phyloP scores from a whole-genome alignment of 1,139 yeast species.

The Sugiyamaella paludigena region DNA sequence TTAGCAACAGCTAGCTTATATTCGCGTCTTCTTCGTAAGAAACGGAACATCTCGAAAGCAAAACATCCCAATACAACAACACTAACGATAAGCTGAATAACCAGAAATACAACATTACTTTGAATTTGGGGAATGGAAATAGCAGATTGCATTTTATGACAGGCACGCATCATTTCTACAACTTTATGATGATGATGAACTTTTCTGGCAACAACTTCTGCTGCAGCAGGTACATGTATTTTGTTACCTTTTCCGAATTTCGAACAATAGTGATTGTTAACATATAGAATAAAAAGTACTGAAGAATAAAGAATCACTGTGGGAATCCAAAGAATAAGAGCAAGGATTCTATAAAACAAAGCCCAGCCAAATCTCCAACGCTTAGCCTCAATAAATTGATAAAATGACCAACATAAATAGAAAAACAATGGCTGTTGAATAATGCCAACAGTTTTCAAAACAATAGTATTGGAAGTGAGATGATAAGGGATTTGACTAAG shows the following conservation, averaged over 20 bases:
- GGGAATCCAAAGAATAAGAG: slow-evolving; percentile 8
- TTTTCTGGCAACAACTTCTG: not conserved
- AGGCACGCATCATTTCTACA: not conserved
- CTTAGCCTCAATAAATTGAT: slow-evolving; percentile 6
- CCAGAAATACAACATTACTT: slow-evolving; percentile 1
- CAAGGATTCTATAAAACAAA: slow-evolving; percentile 1
- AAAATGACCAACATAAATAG: slow-evolving; percentile 1
- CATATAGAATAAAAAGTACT: slow-evolving; percentile 2
- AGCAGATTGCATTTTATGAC: not conserved
- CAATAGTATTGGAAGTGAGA: no score
- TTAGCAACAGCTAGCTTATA: slow-evolving; percentile 1
- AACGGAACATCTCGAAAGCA: slow-evolving; percentile 8
- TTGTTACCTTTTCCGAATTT: slow-evolving; percentile 2
- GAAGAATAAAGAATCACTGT: slow-evolving; percentile 5
- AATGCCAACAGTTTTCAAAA: not conserved
- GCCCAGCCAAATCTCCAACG: slow-evolving; percentile 8
- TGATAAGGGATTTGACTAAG: no score
- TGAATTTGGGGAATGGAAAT: slow-evolving; percentile 1
- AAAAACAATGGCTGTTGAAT: slow-evolving; percentile 6
- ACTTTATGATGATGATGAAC: no score
- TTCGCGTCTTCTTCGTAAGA: slow-evolving; percentile 10
- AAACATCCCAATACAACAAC: slow-evolving; percentile 6
- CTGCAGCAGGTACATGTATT: not conserved
- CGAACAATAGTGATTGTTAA: slow-evolving; percentile 5
- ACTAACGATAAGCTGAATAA: slow-evolving; percentile 5